Evolutionary conservation across 164 flowering plant species (phyloP).

Genomic region (Sedum album): DNA sequence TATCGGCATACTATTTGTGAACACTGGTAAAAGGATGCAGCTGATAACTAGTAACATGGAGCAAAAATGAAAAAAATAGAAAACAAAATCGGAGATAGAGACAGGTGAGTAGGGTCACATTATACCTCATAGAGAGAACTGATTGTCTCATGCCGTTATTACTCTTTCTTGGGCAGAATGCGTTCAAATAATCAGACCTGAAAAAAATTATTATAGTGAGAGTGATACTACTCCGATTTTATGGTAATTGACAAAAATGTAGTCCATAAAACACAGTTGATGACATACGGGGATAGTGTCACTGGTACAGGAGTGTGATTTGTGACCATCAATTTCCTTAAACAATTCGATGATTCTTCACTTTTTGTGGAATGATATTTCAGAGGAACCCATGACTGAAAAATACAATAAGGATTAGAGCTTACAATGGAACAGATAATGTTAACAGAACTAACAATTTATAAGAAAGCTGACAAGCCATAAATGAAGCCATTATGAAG

Average conservation of each 20-base stretch:
- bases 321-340: conserved; percentile 41
- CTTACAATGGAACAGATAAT: background rate
- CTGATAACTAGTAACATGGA: background rate
- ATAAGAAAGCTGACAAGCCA: background rate
- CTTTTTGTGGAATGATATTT: conserved; percentile 49
- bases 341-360: conserved; percentile 31
- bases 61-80: background rate
- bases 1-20: background rate
- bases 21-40: background rate
- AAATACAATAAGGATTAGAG: background rate
- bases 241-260: too few relatives aligned
- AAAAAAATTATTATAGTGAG: background rate
- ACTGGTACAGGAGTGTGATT: conserved; percentile 40
- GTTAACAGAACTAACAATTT: background rate
- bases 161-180: conserved; percentile 49
- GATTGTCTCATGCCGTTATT: conserved; percentile 17
- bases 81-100: background rate
- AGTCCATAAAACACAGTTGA: background rate
- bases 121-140: conserved; percentile 49
- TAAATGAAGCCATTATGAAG: background rate
- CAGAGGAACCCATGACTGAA: conserved; percentile 59
- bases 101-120: background rate
- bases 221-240: background rate
- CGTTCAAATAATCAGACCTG: conserved; percentile 53
- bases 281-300: conserved; percentile 58